Conservation (phyloP, 1,139 yeast species). For the Saccharomyces hybrid region DNA sequence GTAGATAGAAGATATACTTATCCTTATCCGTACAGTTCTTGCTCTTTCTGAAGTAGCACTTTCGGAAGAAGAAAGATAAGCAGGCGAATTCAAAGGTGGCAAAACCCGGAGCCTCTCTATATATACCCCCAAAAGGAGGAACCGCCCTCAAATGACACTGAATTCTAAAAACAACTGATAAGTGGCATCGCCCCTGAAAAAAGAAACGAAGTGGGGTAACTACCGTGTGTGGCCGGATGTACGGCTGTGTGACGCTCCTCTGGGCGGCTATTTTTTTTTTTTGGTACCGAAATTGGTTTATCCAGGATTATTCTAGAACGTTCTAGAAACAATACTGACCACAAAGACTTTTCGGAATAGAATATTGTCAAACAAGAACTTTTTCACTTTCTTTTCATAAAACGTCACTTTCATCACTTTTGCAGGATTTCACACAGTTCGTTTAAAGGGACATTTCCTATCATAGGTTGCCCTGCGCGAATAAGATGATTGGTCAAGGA, state of each 20-base stretch:
- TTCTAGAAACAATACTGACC: neutral
- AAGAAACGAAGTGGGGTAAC: constrained; percentile 3
- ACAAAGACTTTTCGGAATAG: neutral
- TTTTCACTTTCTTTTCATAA: neutral
- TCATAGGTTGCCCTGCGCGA: neutral
- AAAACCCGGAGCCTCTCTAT: neutral
- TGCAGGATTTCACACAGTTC: neutral
- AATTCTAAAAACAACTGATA: neutral
- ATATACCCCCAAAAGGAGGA: neutral
- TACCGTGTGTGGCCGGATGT: neutral
- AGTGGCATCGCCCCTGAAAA: neutral
- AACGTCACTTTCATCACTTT: neutral
- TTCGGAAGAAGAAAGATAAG: neutral
- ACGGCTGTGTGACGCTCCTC: neutral
- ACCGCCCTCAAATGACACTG: neutral
- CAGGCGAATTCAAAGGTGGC: neutral
- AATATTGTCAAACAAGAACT: neutral
- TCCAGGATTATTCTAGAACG: neutral
- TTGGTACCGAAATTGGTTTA: neutral
- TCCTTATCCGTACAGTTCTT: neutral
- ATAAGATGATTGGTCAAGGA: neutral
- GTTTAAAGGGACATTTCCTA: neutral
- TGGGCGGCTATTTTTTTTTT: neutral
- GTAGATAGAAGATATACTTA: neutral
- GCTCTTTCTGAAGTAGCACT: neutral